Evolutionary conservation across 192 early-diverging fungal species (phyloP), one percentile per base, ranked within the genome.

Genomic region (Backusella luteola): DNA sequence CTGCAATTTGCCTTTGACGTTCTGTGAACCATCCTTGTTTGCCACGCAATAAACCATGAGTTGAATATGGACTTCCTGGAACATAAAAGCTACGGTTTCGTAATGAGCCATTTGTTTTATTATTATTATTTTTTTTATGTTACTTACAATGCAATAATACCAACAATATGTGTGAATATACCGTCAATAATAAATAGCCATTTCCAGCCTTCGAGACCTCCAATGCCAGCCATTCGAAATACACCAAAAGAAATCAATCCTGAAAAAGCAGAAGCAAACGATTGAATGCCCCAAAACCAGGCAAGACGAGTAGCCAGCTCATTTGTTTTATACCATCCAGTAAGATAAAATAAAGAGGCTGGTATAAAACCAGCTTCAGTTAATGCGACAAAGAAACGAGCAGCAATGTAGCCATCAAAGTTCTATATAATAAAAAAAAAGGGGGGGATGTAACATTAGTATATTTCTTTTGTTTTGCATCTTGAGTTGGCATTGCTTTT

Each of bases 151-250:
- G 87, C 84, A 29, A 87, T 15, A 42, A 86, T 26, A 12, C 86
- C 88, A 29, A 89, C 49, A 35, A 88, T 36, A 15, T 86, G 75
- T 1, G 91, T 91, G 12, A 83, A 83, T 19, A 88, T 56, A 26
- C 90, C 91, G 32, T 91, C 91, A 71, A 92, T 77, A 34, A 88
- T 34, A 78, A 91, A 91, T 9, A 91, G 73, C 91, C 91, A 92
- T 41, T 84, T 81, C 91, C 91, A 92, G 12, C 89, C 91, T 4
- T 80, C 52, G 2, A 89, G 74, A 59, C 85, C 88, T 49, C 68
- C 81, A 34, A 82, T 70, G 12, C 89, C 88, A 23, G 83, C 68
- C 72, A 92, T 56, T 8, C 85, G 85, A 4, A 90, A 82, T 76
- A 92, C 83, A 56, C 81, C 89, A 69, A 84, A 91, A 3, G 91